These are phyloP conservation scores for Neonectria sp. DNA, from an alignment of 2,329 filamentous ascomycete genomes.

Conservation along the genomic window DNA sequence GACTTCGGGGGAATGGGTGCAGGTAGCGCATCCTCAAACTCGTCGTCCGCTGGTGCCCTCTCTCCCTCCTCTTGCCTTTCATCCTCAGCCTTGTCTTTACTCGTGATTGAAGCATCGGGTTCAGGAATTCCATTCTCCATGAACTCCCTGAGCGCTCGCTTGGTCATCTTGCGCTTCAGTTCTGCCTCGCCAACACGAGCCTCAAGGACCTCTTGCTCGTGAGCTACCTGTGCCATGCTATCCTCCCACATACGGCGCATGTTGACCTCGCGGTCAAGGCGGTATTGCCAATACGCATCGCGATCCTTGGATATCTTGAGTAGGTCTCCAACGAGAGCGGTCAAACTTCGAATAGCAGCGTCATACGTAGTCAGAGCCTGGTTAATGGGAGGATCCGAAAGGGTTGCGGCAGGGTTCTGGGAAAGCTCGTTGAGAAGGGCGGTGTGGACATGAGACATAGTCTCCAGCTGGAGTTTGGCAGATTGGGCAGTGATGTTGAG, in stretches of 20 bases:
- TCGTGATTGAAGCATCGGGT: constrained; percentile 50
- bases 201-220: constrained; percentile 93
- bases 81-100: constrained; percentile 29
- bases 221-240: constrained; percentile 97
- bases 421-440: constrained; percentile 79
- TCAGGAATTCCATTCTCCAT: constrained; percentile 69
- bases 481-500: constrained; percentile 98
- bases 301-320: constrained; percentile 94
- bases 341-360: constrained; percentile 88
- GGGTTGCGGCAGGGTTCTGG: constrained; percentile 77
- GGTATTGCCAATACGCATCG: constrained; percentile 97
- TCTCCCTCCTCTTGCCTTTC: constrained; percentile 37
- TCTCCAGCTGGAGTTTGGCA: constrained; percentile 91
- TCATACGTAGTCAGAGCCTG: constrained; percentile 91
- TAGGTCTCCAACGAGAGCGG: constrained; percentile 86
- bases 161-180: constrained; percentile 89
- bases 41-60: constrained; percentile 8
- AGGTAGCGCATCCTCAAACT: constrained; percentile 44
- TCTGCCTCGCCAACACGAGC: constrained; percentile 91
- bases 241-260: constrained; percentile 98
- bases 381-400: constrained; percentile 83
- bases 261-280: constrained; percentile 90
- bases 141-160: constrained; percentile 89
- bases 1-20: constrained; percentile 52
- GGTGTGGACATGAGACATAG: constrained; percentile 87